Base-by-base conservation (phyloP, 2,329 filamentous ascomycete genomes). In the Cadophora sp. region DNA sequence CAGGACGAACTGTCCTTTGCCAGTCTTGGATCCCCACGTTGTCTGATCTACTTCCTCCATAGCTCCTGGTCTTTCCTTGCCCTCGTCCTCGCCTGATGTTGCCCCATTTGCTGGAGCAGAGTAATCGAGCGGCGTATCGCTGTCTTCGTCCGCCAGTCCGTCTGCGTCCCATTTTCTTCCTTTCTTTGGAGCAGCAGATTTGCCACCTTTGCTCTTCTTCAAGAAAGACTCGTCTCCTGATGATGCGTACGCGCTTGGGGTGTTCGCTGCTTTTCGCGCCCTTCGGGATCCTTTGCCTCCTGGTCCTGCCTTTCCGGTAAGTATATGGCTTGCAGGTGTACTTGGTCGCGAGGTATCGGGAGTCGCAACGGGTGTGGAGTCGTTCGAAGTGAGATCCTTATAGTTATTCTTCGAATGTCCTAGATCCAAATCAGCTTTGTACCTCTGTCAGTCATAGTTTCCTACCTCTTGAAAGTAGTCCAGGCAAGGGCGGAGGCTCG, bases 81-180 rank as follows among this genome's bases (percentile, higher is more conserved):
- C 79, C 62, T 87, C 81, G 36, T 78, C 78, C 72, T 87, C 85
- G 59, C 86, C 85, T 71, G 86, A 85, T 61, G 81, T 85, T 48
- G 81, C 82, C 27, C 80, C 76, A 55, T 81, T 82, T 56, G 84
- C 85, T 22, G 83, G 80, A 3, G 85, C 86, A n/a, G 96, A 99
- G 80, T 98, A 99, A 80, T 99, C 96, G 41, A 99, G 84, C 67
- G 92, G 88, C 18, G 90, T 84, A 73, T 88, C 88, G 68, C 92
- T 91, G 66, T 91, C 87, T 66, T 93, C 95, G 71, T 94, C 92
- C 7, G 93, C 93, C 73, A 91, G 83, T 4, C 96, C 96, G 77
- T 97, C 93, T 5, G 91, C 92, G 75, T 94, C 92, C 96, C 96
- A 99, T 76, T 91, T 94, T 70, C 96, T 89, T 74, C 93, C 93